phyloP scores from a whole-genome alignment of 2,329 filamentous ascomycete species.

The Akanthomyces dipterigenus region DNA sequence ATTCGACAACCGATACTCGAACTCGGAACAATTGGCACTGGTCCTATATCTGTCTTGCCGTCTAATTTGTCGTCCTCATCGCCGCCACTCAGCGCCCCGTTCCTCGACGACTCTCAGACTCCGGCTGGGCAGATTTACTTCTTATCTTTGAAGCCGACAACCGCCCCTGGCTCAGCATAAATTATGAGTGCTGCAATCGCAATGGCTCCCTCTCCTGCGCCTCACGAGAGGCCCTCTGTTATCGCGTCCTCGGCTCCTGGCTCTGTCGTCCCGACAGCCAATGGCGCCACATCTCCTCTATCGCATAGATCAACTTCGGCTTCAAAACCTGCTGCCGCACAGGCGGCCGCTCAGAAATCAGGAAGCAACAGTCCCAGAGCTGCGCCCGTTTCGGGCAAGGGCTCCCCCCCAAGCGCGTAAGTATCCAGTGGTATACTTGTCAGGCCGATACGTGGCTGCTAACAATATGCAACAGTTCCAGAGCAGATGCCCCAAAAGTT shows the following conservation, averaged over 20 bases:
- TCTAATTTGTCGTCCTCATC: neutral
- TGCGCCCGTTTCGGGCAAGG: conserved; percentile 36
- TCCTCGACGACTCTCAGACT: neutral
- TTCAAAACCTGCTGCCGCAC: conserved; percentile 30
- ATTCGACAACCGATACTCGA: neutral
- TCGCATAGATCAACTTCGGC: conserved; percentile 34
- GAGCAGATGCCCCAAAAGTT: conserved; percentile 65
- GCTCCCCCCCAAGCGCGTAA: conserved; percentile 55
- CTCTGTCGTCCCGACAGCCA: conserved; percentile 25
- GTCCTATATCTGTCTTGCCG: neutral
- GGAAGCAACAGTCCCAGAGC: conserved; percentile 49
- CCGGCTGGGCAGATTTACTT: neutral
- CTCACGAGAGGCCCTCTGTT: conserved; percentile 56
- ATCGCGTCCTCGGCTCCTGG: conserved; percentile 39
- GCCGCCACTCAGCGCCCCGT: neutral
- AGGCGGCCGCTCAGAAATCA: conserved; percentile 39
- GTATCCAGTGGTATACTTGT: conserved; percentile 23
- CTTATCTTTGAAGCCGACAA: neutral
- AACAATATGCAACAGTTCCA: conserved; percentile 26
- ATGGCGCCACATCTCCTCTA: conserved; percentile 34
- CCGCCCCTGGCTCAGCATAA: conserved; percentile 14
- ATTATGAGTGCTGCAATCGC: conserved; percentile 63
- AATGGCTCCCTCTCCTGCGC: conserved; percentile 62
- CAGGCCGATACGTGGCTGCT: neutral
- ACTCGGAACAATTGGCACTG: neutral